Conservation (phyloP, 257 asterid species). For the Gynochthodes officinalis region DNA sequence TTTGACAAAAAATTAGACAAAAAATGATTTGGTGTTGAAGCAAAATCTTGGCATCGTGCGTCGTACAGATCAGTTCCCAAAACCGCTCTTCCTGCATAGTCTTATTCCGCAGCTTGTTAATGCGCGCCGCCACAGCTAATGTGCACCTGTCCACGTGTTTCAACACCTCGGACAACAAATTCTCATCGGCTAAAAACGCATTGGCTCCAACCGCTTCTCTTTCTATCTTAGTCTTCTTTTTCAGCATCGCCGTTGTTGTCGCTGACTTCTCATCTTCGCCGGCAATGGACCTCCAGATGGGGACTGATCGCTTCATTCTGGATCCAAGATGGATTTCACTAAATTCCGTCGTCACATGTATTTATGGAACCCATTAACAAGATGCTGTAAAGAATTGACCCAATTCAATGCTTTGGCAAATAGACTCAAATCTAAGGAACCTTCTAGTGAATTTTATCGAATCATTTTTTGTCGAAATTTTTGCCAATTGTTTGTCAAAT, state of each 20-base stretch:
- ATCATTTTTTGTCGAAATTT: too few species aligned
- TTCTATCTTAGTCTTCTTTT: conserved; percentile 48
- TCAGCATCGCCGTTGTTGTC: too few species aligned
- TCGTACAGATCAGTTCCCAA: conserved; percentile 97
- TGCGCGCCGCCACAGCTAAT: conserved; percentile 79
- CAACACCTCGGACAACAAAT: conserved; percentile 75
- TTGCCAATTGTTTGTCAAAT: too few species aligned
- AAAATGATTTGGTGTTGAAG: conserved; percentile 74
- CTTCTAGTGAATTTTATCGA: too few species aligned
- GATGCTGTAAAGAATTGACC: too few species aligned
- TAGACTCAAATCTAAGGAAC: too few species aligned
- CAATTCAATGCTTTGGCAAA: too few species aligned
- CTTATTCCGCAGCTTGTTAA: conserved; percentile 72
- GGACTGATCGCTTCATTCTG: conserved; percentile 52
- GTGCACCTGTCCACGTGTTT: conserved; percentile 86
- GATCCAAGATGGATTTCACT: conserved; percentile 17
- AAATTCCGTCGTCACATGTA: too few species aligned
- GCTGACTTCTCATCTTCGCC: conserved; percentile 17
- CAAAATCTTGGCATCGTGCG: conserved; percentile 62
- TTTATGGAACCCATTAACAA: too few species aligned
- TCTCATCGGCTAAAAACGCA: conserved; percentile 70
- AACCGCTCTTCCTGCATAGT: conserved; percentile 89
- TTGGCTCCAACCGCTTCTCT: conserved; percentile 37
- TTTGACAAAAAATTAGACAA: too few species aligned
- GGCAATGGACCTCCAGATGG: conserved; percentile 21